Evolutionary conservation across 176 grass and related monocot genomes (phyloP), one percentile per base, ranked within the genome.

Genomic region (Echinochloa phyllopogon): DNA sequence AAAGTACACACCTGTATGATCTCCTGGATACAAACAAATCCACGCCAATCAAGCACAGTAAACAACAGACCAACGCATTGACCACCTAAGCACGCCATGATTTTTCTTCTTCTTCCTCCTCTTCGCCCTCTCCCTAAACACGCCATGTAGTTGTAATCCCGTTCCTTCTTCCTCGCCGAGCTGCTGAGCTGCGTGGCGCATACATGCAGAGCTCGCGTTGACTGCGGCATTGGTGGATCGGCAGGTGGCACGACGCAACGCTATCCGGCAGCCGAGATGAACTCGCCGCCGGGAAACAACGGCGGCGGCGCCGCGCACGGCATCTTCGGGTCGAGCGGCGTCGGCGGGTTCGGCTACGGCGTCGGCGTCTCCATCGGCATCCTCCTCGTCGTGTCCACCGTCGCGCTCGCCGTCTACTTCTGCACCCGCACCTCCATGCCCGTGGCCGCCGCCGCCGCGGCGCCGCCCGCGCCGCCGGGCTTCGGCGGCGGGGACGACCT

Each of bases 291-390:
- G 72, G 57, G 8, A 0, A 21, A 29, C 20, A 47, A 2, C 43
- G 67, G 55, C 59, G 76, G 50, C 18, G 48, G 65, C 41, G 0
- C 4, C 40, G 14, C 39, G 16, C 53, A 41, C 3, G 75, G 84
- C 14, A 18, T 89, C 7, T 91, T 97, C 63, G 76, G 85, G 13
- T 52, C 92, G 10, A 75, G 80, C 72, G 82, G 85, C 20, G 78
- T 86, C 73, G 33, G 90, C 8, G 79, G 92, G 13, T 92, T 94
- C 76, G 84, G 90, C 18, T 97, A 91, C 65, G 90, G 92, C 79
- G 39, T 94, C 24, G 92, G 90, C 13, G 83, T 90, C 15, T 94
- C 94, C 20, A 37, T 97, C 39, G 92, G 92, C 81, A 81, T 97
- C 72, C 92, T 92, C 55, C 76, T 97, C 72, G 43, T 97, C 75